Evolutionary conservation across 2,329 filamentous ascomycete genomes (phyloP), one percentile per base, ranked within the genome.

Genomic region (Aureobasidium sp.): DNA sequence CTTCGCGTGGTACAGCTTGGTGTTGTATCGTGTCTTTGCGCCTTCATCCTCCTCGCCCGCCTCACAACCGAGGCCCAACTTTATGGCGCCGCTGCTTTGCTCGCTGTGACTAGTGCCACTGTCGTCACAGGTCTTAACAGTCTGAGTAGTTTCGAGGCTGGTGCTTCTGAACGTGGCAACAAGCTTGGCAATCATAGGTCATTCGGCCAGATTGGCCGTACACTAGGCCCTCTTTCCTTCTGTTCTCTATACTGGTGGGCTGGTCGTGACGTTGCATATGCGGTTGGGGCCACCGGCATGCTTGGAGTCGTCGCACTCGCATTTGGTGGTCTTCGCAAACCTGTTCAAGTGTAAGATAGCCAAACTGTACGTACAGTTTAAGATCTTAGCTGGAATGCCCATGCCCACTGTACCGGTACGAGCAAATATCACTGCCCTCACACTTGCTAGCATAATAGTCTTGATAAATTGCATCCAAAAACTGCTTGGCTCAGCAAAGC

Each of bases 171-270:
- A 76, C 82, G 93, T 44, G 94, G 94, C 3, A 87, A 87, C 51
- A 95, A 96, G 71, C 78, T 99, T 57, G 94, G 94, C 3, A 87
- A 90, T 63, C 82, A 97, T 68, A 82, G 94, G 32, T 85, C 83
- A 67, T 87, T 84, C 73, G 93, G 94, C 6, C 94, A 99, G 79
- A 82, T 92, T 4, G 94, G 94, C 2, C 83, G 94, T 37, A 91
- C 92, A 0, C 74, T 96, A 12, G 94, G 94, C 0, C 94, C 94
- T 0, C 74, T 99, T 5, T 77, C 96, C 39, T 99, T 99, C 72
- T 97, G 94, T 65, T 91, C 90, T 13, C 80, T 99, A 62, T 99
- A 99, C 77, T 99, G 94, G 94, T 99, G 94, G 94, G 92, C 91
- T 7, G 94, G 94, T 0, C 81, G 94, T 51, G 88, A 95, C 71